Evolutionary conservation across 768 basidiomycete genomes (phyloP).

Genomic region (Phylloporus arenicola): DNA sequence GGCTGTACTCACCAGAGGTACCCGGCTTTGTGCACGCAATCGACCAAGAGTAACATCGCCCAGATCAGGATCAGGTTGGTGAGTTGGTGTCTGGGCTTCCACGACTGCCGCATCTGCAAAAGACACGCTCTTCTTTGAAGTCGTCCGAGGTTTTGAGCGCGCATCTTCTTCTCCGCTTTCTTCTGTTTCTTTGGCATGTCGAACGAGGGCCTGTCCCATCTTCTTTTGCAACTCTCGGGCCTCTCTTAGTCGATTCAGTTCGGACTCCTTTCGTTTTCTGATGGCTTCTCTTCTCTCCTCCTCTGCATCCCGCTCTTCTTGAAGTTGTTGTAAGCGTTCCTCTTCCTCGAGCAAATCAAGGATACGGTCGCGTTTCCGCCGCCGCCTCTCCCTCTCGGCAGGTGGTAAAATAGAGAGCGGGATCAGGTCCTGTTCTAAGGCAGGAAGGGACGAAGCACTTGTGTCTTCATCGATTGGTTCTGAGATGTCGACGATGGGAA

Average conservation of each 20-base stretch:
- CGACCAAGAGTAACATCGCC: constrained; percentile 52
- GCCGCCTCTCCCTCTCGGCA: constrained; percentile 44
- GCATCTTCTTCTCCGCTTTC: constrained; percentile 26
- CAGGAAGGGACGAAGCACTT: constrained; percentile 11
- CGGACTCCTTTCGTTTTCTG: constrained; percentile 47
- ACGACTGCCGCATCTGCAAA: constrained; percentile 46
- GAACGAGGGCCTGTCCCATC: constrained; percentile 68
- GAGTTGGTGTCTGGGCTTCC: constrained; percentile 7
- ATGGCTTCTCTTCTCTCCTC: constrained; percentile 44
- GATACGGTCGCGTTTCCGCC: constrained; percentile 57
- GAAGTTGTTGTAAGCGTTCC: constrained; percentile 44
- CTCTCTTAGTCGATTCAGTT: constrained; percentile 36
- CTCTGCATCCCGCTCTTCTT: constrained; percentile 36
- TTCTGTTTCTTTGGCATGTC: constrained; percentile 35
- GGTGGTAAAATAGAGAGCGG: constrained; percentile 43
- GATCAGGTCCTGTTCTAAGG: constrained; percentile 42
- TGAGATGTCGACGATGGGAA: constrained; percentile 73
- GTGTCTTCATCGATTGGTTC: constrained; percentile 43
- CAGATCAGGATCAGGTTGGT: constrained; percentile 41
- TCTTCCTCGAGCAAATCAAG: constrained; percentile 70
- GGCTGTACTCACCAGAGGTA: constrained; percentile 29
- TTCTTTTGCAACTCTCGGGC: constrained; percentile 60
- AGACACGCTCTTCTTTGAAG: constrained; percentile 56
- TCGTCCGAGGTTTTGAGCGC: constrained; percentile 23
- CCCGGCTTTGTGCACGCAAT: constrained; percentile 37